Evolutionary conservation across 2,329 filamentous ascomycete species (phyloP).

Genomic region (Alternaria novae-zelandiae): DNA sequence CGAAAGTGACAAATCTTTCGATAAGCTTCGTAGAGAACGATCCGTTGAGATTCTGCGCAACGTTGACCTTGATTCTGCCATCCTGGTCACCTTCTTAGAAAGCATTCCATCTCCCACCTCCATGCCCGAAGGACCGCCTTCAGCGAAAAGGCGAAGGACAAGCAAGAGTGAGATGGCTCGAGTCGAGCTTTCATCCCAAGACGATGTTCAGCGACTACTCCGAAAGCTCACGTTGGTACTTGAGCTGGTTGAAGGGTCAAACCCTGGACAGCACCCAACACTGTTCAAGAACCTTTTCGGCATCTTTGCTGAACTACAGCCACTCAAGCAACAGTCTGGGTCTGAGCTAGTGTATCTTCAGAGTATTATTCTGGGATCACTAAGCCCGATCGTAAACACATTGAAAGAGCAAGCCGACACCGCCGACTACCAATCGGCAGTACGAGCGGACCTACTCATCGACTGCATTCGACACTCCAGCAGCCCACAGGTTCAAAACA

Average conservation of each 20-base stretch:
- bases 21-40: conserved; percentile 55
- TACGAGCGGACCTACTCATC: conserved; percentile 88
- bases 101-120: conserved; percentile 76
- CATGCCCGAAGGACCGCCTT: conserved; percentile 73
- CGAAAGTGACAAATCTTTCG: conserved; percentile 38
- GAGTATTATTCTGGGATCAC: conserved; percentile 79
- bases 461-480: conserved; percentile 92
- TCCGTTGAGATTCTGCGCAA: conserved; percentile 75
- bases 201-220: conserved; percentile 71
- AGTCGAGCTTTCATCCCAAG: conserved; percentile 66
- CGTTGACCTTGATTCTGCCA: conserved; percentile 74
- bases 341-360: conserved; percentile 92
- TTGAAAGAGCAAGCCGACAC: conserved; percentile 64
- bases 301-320: conserved; percentile 83
- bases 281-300: conserved; percentile 82
- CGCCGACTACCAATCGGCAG: conserved; percentile 76
- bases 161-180: conserved; percentile 74
- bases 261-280: conserved; percentile 75
- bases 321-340: conserved; percentile 78
- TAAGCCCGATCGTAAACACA: conserved; percentile 82
- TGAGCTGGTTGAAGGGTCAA: conserved; percentile 83
- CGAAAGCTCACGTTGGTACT: conserved; percentile 84
- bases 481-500: conserved; percentile 92
- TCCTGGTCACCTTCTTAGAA: conserved; percentile 75
- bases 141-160: conserved; percentile 79